These are phyloP conservation scores for Pythium plurisporium DNA, from an alignment of 352 stramenopile genomes.

Conservation along the genomic window DNA sequence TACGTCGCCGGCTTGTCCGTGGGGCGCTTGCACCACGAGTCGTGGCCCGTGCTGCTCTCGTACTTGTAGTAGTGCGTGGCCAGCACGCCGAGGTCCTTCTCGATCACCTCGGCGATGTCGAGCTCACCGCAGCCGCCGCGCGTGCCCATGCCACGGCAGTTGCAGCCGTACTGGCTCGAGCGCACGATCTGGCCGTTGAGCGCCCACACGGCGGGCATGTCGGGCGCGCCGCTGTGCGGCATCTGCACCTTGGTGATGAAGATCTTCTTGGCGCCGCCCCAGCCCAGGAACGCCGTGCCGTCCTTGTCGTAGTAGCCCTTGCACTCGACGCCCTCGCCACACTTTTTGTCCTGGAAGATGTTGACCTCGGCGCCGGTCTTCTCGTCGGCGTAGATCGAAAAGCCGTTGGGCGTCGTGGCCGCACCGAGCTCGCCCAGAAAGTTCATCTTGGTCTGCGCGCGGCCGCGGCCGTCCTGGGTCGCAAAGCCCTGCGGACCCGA, in stretches of 20 bases:
- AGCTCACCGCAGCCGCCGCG: conserved; percentile 69
- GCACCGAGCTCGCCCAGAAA: conserved; percentile 54
- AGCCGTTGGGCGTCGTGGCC: conserved; percentile 9
- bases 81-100: conserved; percentile 51
- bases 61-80: conserved; percentile 85
- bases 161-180: conserved; percentile 76
- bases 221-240: conserved; percentile 31
- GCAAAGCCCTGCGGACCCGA: conserved; percentile 60
- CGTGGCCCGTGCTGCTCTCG: conserved; percentile 52
- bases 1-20: conserved; percentile 44
- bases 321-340: conserved; percentile 38
- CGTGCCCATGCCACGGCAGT: conserved; percentile 66
- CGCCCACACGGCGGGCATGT: conserved; percentile 74
- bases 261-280: conserved; percentile 74
- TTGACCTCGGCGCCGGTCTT: conserved; percentile 70
- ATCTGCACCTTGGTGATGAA: conserved; percentile 71
- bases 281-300: conserved; percentile 58
- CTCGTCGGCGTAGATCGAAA: conserved; percentile 16
- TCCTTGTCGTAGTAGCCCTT: conserved; percentile 67
- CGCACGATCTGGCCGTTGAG: conserved; percentile 67
- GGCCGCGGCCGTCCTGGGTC: conserved; percentile 41
- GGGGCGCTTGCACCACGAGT: conserved; percentile 54
- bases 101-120: conserved; percentile 70
- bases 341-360: conserved; percentile 65
- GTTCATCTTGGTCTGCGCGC: conserved; percentile 28